Percentiles rank a stretch among this genome's conserved stretches.
Conservation (phyloP, 1,139 yeast genomes). For the Taphrina flavorubra region DNA sequence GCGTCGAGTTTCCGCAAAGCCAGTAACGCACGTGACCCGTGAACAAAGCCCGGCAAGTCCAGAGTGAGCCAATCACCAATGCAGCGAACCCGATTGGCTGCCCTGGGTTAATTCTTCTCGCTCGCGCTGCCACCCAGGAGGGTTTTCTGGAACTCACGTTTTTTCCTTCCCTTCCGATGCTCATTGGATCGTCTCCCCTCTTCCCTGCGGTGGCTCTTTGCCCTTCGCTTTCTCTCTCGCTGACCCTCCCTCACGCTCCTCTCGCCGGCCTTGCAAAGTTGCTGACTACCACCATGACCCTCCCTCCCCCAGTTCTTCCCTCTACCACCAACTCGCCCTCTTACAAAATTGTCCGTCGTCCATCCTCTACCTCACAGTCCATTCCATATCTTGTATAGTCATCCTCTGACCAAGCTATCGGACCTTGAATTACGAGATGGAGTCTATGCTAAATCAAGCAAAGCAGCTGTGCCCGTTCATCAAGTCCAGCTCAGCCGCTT, state of each 20-base stretch:
- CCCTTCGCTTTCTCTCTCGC: neutral
- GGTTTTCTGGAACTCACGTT: neutral
- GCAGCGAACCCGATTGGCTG: neutral
- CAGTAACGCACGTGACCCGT: neutral
- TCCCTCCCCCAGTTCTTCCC: neutral
- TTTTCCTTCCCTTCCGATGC: neutral
- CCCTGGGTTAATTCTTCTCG: neutral
- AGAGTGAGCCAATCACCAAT: neutral
- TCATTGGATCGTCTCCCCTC: conserved; percentile 4
- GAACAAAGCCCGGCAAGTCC: neutral
- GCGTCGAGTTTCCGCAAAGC: no score
- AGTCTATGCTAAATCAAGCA: conserved; percentile 76
- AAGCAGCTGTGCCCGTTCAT: conserved; percentile 85
- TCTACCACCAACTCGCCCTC: neutral
- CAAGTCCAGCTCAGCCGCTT: conserved; percentile 65
- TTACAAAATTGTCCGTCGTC: neutral
- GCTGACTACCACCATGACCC: conserved; percentile 4
- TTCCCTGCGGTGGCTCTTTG: neutral
- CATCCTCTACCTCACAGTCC: no score
- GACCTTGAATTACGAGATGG: conserved; percentile 59
- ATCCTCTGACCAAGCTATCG: no score
- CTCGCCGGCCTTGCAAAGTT: neutral
- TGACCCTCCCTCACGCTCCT: neutral
- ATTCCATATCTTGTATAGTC: no score
- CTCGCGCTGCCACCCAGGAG: neutral